phyloP scores from a whole-genome alignment of 2,329 filamentous ascomycete species.

The Sclerotinia spermophila region DNA sequence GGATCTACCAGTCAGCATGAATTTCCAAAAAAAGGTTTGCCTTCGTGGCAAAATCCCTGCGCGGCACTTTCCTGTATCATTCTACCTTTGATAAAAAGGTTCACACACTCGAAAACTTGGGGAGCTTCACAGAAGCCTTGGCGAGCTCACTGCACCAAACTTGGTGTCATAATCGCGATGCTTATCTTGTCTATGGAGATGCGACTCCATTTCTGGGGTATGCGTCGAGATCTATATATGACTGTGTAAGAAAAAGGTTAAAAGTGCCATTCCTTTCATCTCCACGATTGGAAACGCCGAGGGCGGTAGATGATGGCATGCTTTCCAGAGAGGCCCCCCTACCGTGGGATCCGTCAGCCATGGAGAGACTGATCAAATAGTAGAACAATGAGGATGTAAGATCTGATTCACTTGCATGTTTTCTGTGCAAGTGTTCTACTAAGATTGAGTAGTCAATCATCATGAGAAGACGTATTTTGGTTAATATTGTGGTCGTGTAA shows the following conservation, averaged over 20 bases:
- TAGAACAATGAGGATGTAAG: too few relatives aligned
- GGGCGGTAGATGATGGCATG: background rate
- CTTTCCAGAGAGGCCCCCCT: background rate
- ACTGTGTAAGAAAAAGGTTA: conserved; percentile 14
- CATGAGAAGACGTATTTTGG: too few relatives aligned
- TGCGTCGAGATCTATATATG: conserved; percentile 24
- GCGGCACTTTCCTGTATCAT: conserved; percentile 14
- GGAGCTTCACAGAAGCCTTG: conserved; percentile 11
- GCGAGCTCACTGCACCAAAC: background rate
- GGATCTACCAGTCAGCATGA: background rate
- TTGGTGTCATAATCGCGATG: conserved; percentile 14
- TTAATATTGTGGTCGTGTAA: too few relatives aligned
- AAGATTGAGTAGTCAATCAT: too few relatives aligned
- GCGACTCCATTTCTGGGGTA: conserved; percentile 21
- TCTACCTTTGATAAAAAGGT: background rate
- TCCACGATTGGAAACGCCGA: background rate
- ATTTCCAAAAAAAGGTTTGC: background rate
- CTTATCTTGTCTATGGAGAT: conserved; percentile 19
- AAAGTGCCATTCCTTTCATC: conserved; percentile 17
- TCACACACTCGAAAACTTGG: conserved; percentile 13
- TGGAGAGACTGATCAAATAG: too few relatives aligned
- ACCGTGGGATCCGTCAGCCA: conserved; percentile 8
- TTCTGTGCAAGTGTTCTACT: too few relatives aligned
- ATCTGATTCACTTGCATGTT: too few relatives aligned
- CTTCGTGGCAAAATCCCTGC: conserved; percentile 8